Percentiles rank a stretch among this genome's conserved stretches.
phyloP scores from a whole-genome alignment of 129 eudicot species.

The Mikania micrantha region DNA sequence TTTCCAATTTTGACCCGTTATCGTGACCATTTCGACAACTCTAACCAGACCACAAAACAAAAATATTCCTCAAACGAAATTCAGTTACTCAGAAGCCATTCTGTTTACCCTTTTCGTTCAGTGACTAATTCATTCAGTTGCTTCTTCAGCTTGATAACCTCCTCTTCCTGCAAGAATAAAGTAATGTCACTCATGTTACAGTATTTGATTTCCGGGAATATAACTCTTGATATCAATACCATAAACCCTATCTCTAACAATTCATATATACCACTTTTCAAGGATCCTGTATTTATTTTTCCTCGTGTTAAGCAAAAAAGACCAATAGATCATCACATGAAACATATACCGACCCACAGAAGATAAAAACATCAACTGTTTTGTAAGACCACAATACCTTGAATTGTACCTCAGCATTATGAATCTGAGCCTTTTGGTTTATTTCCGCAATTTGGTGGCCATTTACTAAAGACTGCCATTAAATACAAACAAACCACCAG shows the following conservation, averaged over 20 bases:
- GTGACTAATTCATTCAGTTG: slow-evolving; percentile 69
- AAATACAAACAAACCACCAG: slow-evolving; percentile 10
- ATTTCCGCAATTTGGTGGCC: slow-evolving; percentile 60
- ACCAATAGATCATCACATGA: neutral
- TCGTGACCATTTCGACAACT: neutral
- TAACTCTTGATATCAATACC: neutral
- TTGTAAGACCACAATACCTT: slow-evolving; percentile 31
- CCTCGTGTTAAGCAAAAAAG: no score
- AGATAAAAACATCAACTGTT: neutral
- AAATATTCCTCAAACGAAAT: slow-evolving; percentile 2
- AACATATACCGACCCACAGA: neutral
- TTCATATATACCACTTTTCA: neutral
- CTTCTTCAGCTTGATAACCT: slow-evolving; percentile 53
- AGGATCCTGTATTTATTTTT: neutral
- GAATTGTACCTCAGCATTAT: slow-evolving; percentile 40
- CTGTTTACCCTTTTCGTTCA: slow-evolving; percentile 80
- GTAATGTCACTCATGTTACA: neutral
- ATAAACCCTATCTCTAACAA: neutral
- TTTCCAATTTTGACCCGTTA: neutral
- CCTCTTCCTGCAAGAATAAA: slow-evolving; percentile 51
- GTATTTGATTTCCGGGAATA: neutral
- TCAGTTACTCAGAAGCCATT: neutral
- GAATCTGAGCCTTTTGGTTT: slow-evolving; percentile 45
- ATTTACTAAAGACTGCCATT: slow-evolving; percentile 60
- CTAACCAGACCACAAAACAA: neutral